Percentiles rank a stretch among this genome's conserved stretches.
phyloP scores from a whole-genome alignment of 75 land plant genomes.

The Pseudotsuga menziesii region DNA sequence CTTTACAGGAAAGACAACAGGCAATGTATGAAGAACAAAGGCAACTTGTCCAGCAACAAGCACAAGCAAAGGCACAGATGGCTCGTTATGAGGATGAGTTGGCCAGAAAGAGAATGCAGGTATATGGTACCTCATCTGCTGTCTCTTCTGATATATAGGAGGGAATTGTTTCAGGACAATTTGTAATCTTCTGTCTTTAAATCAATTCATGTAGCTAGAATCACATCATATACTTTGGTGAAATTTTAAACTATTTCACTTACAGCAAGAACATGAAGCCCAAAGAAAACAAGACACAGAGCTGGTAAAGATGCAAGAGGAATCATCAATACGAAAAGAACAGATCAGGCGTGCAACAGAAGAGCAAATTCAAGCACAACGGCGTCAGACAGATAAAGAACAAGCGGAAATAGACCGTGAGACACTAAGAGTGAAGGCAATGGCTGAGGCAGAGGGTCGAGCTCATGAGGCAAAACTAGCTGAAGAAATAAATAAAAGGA shows the following conservation, averaged over 20 bases:
- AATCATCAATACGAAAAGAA: conserved; percentile 78
- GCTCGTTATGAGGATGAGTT: conserved; percentile 93
- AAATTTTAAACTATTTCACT: neutral
- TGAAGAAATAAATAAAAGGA: conserved; percentile 77
- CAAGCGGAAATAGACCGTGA: conserved; percentile 90
- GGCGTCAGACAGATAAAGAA: conserved; percentile 84
- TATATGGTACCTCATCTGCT: conserved; percentile 3
- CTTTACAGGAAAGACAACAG: conserved; percentile 62
- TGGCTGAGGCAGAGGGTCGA: conserved; percentile 95
- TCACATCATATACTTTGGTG: neutral
- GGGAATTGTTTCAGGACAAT: neutral
- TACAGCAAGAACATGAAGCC: conserved; percentile 86
- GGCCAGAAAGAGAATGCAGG: conserved; percentile 98
- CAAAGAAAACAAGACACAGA: conserved; percentile 79
- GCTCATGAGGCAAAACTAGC: conserved; percentile 85
- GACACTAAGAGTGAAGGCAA: conserved; percentile 82
- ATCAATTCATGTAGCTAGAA: neutral
- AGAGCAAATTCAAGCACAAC: conserved; percentile 87
- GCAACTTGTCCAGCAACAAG: conserved; percentile 68
- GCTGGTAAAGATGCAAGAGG: conserved; percentile 92
- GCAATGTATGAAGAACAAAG: conserved; percentile 82
- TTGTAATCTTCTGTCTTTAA: neutral
- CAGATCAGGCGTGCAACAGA: conserved; percentile 80
- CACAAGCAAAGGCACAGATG: conserved; percentile 90
- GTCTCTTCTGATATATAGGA: neutral